Evolutionary conservation across 768 basidiomycete species (phyloP).

Genomic region (Dentipellis fragilis): DNA sequence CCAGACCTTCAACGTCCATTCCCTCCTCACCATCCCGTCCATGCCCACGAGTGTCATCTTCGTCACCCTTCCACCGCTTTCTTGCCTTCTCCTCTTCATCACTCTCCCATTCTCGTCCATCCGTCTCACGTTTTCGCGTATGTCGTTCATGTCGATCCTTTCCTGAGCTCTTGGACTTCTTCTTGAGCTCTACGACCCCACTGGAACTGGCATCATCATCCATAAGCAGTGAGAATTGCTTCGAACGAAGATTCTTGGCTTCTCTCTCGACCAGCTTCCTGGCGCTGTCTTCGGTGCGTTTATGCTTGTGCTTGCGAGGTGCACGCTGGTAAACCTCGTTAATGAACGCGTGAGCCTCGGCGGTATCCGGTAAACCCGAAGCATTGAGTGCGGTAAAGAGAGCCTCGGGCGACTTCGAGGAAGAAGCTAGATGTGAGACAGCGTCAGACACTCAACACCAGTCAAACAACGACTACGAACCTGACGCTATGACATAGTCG

Average conservation of each 20-base stretch:
- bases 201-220: constrained; percentile 57
- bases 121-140: constrained; percentile 72
- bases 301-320: constrained; percentile 72
- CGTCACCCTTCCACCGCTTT: constrained; percentile 52
- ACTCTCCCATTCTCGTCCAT: constrained; percentile 81
- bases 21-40: constrained; percentile 26
- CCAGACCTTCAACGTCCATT: constrained; percentile 35
- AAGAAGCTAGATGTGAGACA: constrained; percentile 42
- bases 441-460: constrained; percentile 3
- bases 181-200: constrained; percentile 27
- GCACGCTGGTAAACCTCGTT: constrained; percentile 65
- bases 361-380: constrained; percentile 72
- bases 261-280: constrained; percentile 70
- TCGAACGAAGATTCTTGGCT: constrained; percentile 53
- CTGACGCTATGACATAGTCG: constrained; percentile 82
- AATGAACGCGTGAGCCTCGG: constrained; percentile 75
- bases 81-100: constrained; percentile 75
- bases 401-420: constrained; percentile 70
- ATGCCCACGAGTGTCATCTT: constrained; percentile 19
- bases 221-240: constrained; percentile 74
- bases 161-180: constrained; percentile 22
- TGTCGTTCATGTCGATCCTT: constrained; percentile 48
- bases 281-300: constrained; percentile 34
- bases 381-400: constrained; percentile 68
- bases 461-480: constrained; percentile 27